Conservation (phyloP, 116 monocot genomes). For the Dioscorea cayenensis region DNA sequence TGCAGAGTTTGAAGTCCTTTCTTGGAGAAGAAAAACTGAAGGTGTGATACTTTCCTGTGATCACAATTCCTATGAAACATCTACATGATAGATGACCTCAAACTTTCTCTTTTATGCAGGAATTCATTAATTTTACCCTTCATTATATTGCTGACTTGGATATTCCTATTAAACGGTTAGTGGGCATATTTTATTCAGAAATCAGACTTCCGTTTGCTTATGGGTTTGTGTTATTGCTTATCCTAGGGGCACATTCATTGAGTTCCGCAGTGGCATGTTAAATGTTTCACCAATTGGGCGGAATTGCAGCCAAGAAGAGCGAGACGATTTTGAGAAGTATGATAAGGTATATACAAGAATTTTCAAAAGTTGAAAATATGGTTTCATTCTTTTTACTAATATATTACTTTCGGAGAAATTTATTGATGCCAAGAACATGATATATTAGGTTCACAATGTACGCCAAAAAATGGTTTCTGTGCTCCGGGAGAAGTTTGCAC, state of each 20-base stretch:
- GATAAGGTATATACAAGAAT: slow-evolving; percentile 59
- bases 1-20: slow-evolving; percentile 80
- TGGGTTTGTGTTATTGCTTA: slow-evolving; percentile 5
- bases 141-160: slow-evolving; percentile 96
- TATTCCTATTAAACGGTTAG: slow-evolving; percentile 92
- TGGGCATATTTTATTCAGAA: neutral
- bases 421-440: slow-evolving; percentile 1
- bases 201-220: neutral
- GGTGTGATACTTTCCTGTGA: slow-evolving; percentile 28
- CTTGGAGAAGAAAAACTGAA: slow-evolving; percentile 88
- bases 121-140: slow-evolving; percentile 92
- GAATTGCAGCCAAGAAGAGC: slow-evolving; percentile 96
- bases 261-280: slow-evolving; percentile 94
- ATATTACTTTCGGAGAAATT: neutral
- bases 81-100: slow-evolving; percentile 8
- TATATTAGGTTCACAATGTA: slow-evolving; percentile 68
- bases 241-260: slow-evolving; percentile 91
- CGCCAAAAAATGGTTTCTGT: slow-evolving; percentile 82
- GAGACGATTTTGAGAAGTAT: slow-evolving; percentile 92
- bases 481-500: slow-evolving; percentile 83
- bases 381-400: neutral
- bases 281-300: slow-evolving; percentile 97
- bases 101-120: slow-evolving; percentile 30
- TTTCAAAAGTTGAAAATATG: neutral
- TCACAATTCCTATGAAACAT: neutral